Evolutionary conservation across 2,329 filamentous ascomycete genomes (phyloP), one percentile per base, ranked within the genome.

Genomic region (Penicillium paneum): DNA sequence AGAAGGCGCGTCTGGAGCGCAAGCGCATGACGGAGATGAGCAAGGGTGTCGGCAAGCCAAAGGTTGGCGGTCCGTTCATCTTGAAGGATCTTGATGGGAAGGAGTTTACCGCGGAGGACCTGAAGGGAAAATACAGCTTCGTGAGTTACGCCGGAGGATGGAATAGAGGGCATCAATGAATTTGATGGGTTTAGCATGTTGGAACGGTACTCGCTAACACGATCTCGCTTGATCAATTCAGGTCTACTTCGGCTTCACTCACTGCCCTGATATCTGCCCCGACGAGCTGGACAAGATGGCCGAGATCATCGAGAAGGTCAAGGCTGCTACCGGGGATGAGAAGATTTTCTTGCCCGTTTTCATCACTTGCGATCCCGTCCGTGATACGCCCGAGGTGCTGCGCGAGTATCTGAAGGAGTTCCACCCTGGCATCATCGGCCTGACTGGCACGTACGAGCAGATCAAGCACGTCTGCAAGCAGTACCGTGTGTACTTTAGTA

Each of bases 281-380:
- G 94, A 99, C 70, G 94, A 99, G 77, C 87, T 99, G 66, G 94
- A 99, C 79, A 99, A 99, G 80, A 97, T 99, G 92, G 90, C 93
- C n/a, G 81, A 82, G 55, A 96, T 97, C 84, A 88, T 95, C 69
- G 91, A 99, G 70, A 79, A 79, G 55, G 81, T 86, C 49, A 71
- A 72, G 56, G 71, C 68, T 35, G 67, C 63, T 40, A 73, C 72
- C 19, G 67, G 68, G 43, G 71, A 69, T 31, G 67, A 72, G 48
- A 68, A 72, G 53, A 57, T 79, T 46, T 76, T 97, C 62, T 79
- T 86, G 29, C 90, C 93, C 28, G 81, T 99, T 54, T 97, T 99
- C 74, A 90, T 99, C 63, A 96, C 91, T 42, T 97, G 94, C 77
- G 94, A 99, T 70, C 94, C 94, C 1, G 92, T 86, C 42, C 87